phyloP scores from a whole-genome alignment of 1,284 basidiomycete species.

The Ceratobasidium sp. region DNA sequence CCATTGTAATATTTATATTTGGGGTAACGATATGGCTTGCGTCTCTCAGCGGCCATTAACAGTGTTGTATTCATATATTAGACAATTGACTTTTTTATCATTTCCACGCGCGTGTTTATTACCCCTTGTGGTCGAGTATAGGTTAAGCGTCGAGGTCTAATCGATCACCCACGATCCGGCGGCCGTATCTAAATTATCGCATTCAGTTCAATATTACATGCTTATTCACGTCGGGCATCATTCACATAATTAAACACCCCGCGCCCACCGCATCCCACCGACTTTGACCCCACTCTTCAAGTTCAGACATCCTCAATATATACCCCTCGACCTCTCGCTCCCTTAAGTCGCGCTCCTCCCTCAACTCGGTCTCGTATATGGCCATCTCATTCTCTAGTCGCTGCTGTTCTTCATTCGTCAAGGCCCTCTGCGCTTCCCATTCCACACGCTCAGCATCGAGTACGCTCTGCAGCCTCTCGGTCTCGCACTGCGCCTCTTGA shows the following conservation, averaged over 20 bases:
- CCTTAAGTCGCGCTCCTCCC: not conserved
- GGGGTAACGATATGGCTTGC: slow-evolving; percentile 30
- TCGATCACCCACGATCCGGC: too few relatives aligned
- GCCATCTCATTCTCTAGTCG: not conserved
- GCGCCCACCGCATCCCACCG: slow-evolving; percentile 6
- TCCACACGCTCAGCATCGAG: not conserved
- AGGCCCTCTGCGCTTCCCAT: slow-evolving; percentile 1
- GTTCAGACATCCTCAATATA: not conserved
- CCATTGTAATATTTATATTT: slow-evolving; percentile 43
- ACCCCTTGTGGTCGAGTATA: not conserved
- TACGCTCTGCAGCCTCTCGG: not conserved
- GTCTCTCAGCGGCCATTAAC: slow-evolving; percentile 14
- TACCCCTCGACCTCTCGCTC: slow-evolving; percentile 15
- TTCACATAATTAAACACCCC: slow-evolving; percentile 16
- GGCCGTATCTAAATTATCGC: too few relatives aligned
- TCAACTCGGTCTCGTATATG: not conserved
- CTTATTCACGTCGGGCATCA: not conserved
- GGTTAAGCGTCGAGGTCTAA: not conserved
- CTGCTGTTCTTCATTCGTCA: not conserved
- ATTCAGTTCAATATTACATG: not conserved
- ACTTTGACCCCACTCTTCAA: slow-evolving; percentile 6
- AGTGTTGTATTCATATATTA: slow-evolving; percentile 20
- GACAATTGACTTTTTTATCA: slow-evolving; percentile 18
- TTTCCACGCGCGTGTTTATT: not conserved
- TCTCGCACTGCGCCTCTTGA: not conserved